Evolutionary conservation across 192 early-diverging fungal genomes (phyloP), one percentile per base, ranked within the genome.

Genomic region (Coemansia sp.): DNA sequence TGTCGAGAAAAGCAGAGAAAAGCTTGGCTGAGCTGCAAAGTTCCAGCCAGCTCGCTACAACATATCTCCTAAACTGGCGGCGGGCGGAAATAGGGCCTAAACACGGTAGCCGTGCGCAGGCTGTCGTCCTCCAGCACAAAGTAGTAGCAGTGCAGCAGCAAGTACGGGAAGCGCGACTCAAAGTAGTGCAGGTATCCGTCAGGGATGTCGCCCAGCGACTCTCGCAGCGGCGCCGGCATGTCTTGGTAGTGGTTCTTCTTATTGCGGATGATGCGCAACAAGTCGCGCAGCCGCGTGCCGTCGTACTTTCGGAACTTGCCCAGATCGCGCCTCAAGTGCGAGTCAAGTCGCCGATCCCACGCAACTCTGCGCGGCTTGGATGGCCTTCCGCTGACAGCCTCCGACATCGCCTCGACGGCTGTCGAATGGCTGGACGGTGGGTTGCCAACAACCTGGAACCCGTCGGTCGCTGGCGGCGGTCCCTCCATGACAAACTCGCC

Each of bases 171-270:
- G 73, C 92, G 82, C 0, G 91, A 89, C 42, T 93, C 93, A 71
- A 96, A 98, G 70, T 97, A 98, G 51, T 83, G 77, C 65, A 96
- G 67, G 66, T 94, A 98, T 22, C 91, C 93, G 32, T 94, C 90
- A 10, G 96, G 96, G 3, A 94, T 84, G 35, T 91, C 84, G 25
- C 96, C 96, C 25, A 97, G 78, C 1, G 90, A 79, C 40, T 86
- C 81, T 65, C 94, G 89, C 19, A 94, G 90, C 67, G 88, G 82
- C 32, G 76, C 73, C 5, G 94, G 88, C 63, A 97, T 80, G 74
- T 98, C 96, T 73, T 96, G 94, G 76, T 94, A 98, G 71, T 98
- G 96, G 69, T 96, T 94, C 90, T 97, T 97, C 88, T 98, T 98
- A 72, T 99, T 99, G 47, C 97, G 86, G 37, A 99, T 75, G 2